Conservation (phyloP, 192 early-diverging fungal species). For the Gonapodya sp. region DNA sequence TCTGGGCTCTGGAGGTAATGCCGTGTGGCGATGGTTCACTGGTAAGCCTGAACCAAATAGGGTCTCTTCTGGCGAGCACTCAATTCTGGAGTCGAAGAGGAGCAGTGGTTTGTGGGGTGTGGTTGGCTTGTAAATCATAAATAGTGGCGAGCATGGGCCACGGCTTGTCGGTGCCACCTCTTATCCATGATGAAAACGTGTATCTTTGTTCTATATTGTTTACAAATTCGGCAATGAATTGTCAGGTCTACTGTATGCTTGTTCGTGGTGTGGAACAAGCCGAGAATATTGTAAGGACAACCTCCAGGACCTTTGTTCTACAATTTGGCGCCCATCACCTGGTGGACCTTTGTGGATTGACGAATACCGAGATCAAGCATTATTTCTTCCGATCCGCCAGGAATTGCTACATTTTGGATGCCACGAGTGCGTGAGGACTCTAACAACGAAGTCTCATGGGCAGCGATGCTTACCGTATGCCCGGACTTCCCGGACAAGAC, state of each 20-base stretch:
- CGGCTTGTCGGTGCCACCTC: too few relatives aligned
- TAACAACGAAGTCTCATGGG: neutral
- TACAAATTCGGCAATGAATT: too few relatives aligned
- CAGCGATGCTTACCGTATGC: constrained; percentile 16
- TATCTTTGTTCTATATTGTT: too few relatives aligned
- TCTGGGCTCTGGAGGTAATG: neutral
- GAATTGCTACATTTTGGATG: constrained; percentile 63
- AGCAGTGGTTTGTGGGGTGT: neutral
- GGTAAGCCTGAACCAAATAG: neutral
- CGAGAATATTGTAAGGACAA: neutral
- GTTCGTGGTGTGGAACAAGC: too few relatives aligned
- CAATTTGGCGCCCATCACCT: constrained; percentile 56
- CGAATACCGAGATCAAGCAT: constrained; percentile 80
- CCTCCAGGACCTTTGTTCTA: constrained; percentile 15
- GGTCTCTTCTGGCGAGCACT: too few relatives aligned
- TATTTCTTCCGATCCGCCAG: constrained; percentile 81
- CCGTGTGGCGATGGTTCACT: neutral
- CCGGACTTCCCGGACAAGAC: constrained; percentile 77
- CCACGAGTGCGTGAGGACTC: neutral
- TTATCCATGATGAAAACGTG: too few relatives aligned
- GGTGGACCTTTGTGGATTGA: constrained; percentile 69
- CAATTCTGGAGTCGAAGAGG: neutral
- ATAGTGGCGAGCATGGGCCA: too few relatives aligned
- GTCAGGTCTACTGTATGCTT: too few relatives aligned
- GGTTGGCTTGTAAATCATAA: neutral